Percentiles rank a stretch among this genome's conserved stretches.
Evolutionary conservation across 345 rosid genomes (phyloP).

Genomic region (Mallotus nudiflorus): DNA sequence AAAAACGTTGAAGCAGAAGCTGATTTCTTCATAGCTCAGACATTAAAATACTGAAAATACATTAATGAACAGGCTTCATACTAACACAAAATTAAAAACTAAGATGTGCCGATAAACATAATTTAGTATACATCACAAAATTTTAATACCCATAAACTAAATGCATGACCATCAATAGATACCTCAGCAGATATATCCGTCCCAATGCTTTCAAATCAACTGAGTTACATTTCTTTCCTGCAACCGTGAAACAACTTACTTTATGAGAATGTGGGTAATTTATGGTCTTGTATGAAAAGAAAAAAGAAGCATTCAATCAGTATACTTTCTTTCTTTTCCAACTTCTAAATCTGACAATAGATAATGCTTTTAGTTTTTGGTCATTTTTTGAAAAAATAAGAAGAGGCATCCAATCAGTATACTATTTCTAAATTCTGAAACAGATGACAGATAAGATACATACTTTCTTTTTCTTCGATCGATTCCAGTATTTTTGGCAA

Average conservation of each 20-base stretch:
- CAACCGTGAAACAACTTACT: constrained; percentile 3
- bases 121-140: too few relatives aligned
- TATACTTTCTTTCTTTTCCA: too few relatives aligned
- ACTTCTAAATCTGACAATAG: too few relatives aligned
- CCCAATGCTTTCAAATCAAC: constrained; percentile 5
- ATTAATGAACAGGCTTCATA: too few relatives aligned
- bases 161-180: neutral
- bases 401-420: too few relatives aligned
- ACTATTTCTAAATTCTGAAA: too few relatives aligned
- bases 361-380: too few relatives aligned
- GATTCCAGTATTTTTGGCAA: constrained; percentile 55
- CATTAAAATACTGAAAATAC: too few relatives aligned
- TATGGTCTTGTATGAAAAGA: constrained; percentile 1
- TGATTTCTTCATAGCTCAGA: neutral
- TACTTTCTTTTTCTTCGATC: constrained; percentile 93
- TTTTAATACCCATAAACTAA: neutral
- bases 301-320: too few relatives aligned
- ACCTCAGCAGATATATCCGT: constrained; percentile 22
- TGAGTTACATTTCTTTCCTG: constrained; percentile 52
- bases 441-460: neutral
- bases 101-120: too few relatives aligned
- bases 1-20: neutral
- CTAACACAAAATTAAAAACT: too few relatives aligned
- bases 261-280: constrained; percentile 14
- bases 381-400: too few relatives aligned